phyloP scores from a whole-genome alignment of 2,329 filamentous ascomycete species.

The Pseudogymnoascus sp. region DNA sequence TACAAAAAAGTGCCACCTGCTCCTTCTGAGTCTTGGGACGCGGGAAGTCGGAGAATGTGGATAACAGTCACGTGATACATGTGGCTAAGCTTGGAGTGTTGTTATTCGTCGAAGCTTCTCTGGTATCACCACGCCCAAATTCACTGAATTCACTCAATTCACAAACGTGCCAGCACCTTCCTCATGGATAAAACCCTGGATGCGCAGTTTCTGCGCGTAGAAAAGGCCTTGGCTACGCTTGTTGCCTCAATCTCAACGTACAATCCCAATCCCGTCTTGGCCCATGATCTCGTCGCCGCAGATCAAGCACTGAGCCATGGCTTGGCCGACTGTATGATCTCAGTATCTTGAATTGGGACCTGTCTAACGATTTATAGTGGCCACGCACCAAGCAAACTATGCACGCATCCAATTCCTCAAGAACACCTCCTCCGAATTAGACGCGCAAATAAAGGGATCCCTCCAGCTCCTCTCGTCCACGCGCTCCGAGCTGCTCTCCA shows the following conservation, averaged over 20 bases:
- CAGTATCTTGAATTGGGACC: background rate
- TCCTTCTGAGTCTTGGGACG: background rate
- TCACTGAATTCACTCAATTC: background rate
- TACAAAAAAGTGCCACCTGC: background rate
- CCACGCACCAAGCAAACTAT: slow-evolving; percentile 68
- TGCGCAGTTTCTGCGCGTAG: slow-evolving; percentile 55
- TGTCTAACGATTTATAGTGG: slow-evolving; percentile 40
- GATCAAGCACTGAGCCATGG: slow-evolving; percentile 60
- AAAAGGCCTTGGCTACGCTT: slow-evolving; percentile 57
- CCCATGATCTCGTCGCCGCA: slow-evolving; percentile 60
- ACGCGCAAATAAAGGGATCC: slow-evolving; percentile 64
- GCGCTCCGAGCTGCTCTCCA: slow-evolving; percentile 62
- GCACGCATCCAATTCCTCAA: slow-evolving; percentile 61
- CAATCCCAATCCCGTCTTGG: slow-evolving; percentile 62
- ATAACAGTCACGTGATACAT: background rate
- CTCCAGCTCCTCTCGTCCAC: slow-evolving; percentile 61
- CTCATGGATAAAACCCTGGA: slow-evolving; percentile 57
- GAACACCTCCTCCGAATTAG: slow-evolving; percentile 54
- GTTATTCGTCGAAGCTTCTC: background rate
- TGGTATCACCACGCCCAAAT: background rate
- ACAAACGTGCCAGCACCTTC: background rate
- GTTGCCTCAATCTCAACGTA: slow-evolving; percentile 77
- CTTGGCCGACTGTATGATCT: slow-evolving; percentile 51
- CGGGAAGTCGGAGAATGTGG: background rate
- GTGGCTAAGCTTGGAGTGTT: background rate